Base-by-base conservation (phyloP, 1,139 yeast species). In the Blastobotrys proliferans region DNA sequence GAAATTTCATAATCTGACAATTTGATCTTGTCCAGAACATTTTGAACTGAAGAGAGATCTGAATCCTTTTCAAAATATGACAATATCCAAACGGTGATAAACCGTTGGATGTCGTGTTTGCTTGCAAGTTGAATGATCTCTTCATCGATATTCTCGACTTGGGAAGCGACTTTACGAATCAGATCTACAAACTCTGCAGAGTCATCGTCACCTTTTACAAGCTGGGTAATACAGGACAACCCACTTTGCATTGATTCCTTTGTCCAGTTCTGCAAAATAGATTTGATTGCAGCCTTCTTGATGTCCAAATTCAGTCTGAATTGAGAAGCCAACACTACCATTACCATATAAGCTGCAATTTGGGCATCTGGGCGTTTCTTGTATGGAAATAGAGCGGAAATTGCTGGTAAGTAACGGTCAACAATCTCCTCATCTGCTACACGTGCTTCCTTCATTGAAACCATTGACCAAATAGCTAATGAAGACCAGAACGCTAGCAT, bases 401-500 rank as follows among this genome's bases (percentile, higher is more conserved):
- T 47, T 26, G 50, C 52, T 58, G 51, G 90, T 80, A 51, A 78
- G 65, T 36, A 73, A 62, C 64, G 77, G 32, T 62, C 68, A 8
- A 67, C 60, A 39, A 69, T 64, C 19, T 54, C 58, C 31, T 65
- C 67, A 22, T 63, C 62, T n/a, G 53, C 46, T 3, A 44, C 50
- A 10, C 53, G 45, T 17, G 49, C 44, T 26, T 67, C 68, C 45
- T 74, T 70, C 58, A 75, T 60, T 0, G 78, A 71, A 42, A 79
- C 71, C 38, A 79, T 65, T 27, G 78, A 68, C 56, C 90, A 85
- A 19, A 88, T 79, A n/a, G 88, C 68, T 55, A 81, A 74, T 2
- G 94, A 73, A 35, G 83, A 78, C 67, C 83, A 85, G 61, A 92
- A 90, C 10, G 90, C 79, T 48, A 90, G 70, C 58, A 83, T 83